A percentile compares a stretch with the other conserved stretches of the same genome.
Evolutionary conservation across 495 filamentous ascomycete species (phyloP).

Genomic region (Daldinia concentrica): DNA sequence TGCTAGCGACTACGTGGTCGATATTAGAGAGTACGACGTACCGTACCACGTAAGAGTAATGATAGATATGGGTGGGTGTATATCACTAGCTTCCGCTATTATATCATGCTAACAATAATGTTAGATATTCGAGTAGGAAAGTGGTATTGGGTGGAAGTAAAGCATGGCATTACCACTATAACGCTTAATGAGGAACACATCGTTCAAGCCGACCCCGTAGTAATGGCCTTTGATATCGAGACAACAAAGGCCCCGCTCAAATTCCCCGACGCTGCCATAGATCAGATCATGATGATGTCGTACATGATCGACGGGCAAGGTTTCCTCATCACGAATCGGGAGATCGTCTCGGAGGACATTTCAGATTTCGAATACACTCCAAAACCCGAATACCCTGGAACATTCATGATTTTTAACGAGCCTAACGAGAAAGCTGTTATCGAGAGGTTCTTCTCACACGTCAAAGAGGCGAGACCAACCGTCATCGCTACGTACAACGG

Average conservation of each 20-base stretch:
- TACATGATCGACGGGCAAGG: conserved; percentile 99
- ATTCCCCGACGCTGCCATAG: conserved; percentile 94
- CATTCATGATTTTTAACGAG: conserved; percentile 98
- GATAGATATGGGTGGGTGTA: conserved; percentile 83
- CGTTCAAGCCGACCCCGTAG: conserved; percentile 88
- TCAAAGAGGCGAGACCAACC: conserved; percentile 93
- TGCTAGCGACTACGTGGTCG: conserved; percentile 96
- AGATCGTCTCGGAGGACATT: conserved; percentile 98
- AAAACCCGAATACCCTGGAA: conserved; percentile 92
- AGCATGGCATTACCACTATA: conserved; percentile 85
- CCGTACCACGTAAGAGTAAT: conserved; percentile 99
- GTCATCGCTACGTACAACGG: conserved; percentile 99
- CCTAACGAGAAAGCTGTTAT: conserved; percentile 88
- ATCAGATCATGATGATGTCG: conserved; percentile 99
- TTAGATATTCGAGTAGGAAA: conserved; percentile 93
- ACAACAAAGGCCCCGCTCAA: conserved; percentile 96
- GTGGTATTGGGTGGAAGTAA: conserved; percentile 96
- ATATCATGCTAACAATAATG: conserved; percentile 36
- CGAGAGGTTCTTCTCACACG: conserved; percentile 93
- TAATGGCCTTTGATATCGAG: conserved; percentile 98
- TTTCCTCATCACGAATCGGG: conserved; percentile 96
- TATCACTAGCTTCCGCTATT: neutral
- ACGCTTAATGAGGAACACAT: conserved; percentile 88
- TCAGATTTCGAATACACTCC: conserved; percentile 98
- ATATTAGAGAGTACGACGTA: conserved; percentile 99